A percentile compares a stretch with the other conserved stretches of the same genome.
Evolutionary conservation across 2,329 filamentous ascomycete genomes (phyloP).

Genomic region (Colletotrichum brevisporum): DNA sequence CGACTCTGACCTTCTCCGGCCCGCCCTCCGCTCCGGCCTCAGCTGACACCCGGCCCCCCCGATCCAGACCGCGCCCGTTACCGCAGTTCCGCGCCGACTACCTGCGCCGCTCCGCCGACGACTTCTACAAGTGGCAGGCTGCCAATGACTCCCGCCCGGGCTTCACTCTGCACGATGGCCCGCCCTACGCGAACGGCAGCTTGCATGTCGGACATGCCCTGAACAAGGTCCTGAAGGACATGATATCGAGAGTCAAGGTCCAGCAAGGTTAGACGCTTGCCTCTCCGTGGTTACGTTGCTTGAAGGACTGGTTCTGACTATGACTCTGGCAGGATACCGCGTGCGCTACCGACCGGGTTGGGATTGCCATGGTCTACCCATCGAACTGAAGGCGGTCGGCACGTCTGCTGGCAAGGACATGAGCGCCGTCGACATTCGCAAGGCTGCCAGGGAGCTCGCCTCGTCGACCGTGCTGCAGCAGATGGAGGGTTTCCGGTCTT

Average conservation of each 20-base stretch:
- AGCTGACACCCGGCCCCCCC: slow-evolving; percentile 27
- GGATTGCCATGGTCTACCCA: slow-evolving; percentile 98
- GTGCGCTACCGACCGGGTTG: slow-evolving; percentile 92
- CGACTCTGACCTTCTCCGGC: neutral
- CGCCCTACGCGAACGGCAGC: slow-evolving; percentile 94
- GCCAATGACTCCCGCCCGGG: slow-evolving; percentile 66
- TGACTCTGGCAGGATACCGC: slow-evolving; percentile 63
- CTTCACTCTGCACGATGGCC: slow-evolving; percentile 94
- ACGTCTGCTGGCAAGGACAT: slow-evolving; percentile 58
- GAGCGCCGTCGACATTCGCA: slow-evolving; percentile 72
- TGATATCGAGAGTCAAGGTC: slow-evolving; percentile 86
- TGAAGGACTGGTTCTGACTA: slow-evolving; percentile 5
- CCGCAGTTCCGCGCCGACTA: slow-evolving; percentile 68
- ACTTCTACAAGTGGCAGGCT: slow-evolving; percentile 91
- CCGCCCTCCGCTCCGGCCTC: slow-evolving; percentile 42
- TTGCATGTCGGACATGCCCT: slow-evolving; percentile 95
- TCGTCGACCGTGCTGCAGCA: slow-evolving; percentile 78
- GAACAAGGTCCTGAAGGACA: slow-evolving; percentile 98
- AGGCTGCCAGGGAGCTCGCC: slow-evolving; percentile 76
- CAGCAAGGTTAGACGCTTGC: slow-evolving; percentile 67
- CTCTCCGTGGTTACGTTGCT: neutral
- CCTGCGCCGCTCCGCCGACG: slow-evolving; percentile 84
- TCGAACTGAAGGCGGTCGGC: slow-evolving; percentile 94
- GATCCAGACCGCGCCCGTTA: slow-evolving; percentile 64
- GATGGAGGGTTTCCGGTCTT: slow-evolving; percentile 80